Conservation (phyloP, 2,329 filamentous ascomycete genomes). For the Phaeomoniella chlamydospora region DNA sequence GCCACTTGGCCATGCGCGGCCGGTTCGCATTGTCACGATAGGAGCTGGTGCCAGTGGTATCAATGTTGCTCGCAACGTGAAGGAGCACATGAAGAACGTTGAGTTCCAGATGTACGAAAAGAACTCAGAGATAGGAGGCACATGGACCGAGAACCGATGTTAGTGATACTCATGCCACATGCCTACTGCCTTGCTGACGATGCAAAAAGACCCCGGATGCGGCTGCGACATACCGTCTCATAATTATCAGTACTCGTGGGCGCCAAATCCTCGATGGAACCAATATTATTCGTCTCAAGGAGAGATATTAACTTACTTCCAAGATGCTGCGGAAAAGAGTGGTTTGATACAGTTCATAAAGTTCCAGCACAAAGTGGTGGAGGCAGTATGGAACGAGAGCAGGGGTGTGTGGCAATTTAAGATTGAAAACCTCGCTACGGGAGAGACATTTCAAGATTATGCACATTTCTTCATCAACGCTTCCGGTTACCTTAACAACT, state of each 20-base stretch:
- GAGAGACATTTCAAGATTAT: conserved; percentile 9
- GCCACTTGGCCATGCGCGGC: no score
- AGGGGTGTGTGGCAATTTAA: conserved; percentile 10
- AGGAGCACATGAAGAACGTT: conserved; percentile 17
- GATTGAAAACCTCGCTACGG: conserved; percentile 6
- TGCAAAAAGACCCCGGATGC: no score
- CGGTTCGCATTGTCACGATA: no score
- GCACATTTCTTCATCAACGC: conserved; percentile 15
- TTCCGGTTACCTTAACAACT: conserved; percentile 13
- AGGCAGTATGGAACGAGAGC: conserved; percentile 21
- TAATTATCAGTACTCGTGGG: conserved; percentile 27
- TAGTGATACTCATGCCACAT: not conserved
- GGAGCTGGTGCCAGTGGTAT: no score
- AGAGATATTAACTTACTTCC: conserved; percentile 28
- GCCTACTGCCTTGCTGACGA: no score
- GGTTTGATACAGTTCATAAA: conserved; percentile 22
- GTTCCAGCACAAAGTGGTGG: conserved; percentile 20
- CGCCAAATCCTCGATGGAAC: conserved; percentile 28
- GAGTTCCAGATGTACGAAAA: conserved; percentile 29
- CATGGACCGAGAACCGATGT: conserved; percentile 25
- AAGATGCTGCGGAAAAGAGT: conserved; percentile 22
- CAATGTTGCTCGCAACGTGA: no score
- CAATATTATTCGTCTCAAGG: conserved; percentile 23
- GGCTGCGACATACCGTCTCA: conserved; percentile 17
- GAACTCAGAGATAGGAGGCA: conserved; percentile 23